A percentile compares a stretch with the other conserved stretches of the same genome.
phyloP scores from a whole-genome alignment of 805 yeast genomes.

The Spathaspora arborariae region DNA sequence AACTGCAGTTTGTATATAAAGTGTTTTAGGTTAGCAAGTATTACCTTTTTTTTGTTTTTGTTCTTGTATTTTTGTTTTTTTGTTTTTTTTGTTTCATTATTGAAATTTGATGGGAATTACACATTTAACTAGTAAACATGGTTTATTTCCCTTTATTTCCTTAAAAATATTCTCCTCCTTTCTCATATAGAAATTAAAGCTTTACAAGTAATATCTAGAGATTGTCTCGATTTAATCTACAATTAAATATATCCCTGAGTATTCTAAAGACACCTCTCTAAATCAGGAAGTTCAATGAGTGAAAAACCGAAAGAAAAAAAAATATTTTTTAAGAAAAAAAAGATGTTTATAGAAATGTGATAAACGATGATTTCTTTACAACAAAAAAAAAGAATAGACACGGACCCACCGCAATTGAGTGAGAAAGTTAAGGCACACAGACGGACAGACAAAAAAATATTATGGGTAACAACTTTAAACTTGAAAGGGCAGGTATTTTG shows the following conservation, averaged over 20 bases:
- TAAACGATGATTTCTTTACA: conserved; percentile 1
- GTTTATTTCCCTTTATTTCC: no score
- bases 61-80: not conserved
- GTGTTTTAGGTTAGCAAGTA: not conserved
- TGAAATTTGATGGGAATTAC: not conserved
- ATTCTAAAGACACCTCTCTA: not conserved
- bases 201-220: no score
- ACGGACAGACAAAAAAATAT: conserved; percentile 1
- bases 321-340: not conserved
- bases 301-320: not conserved
- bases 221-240: not conserved
- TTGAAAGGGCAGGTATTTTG: not conserved
- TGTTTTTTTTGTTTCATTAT: not conserved
- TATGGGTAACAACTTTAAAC: not conserved
- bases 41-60: not conserved
- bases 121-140: no score
- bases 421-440: conserved; percentile 2
- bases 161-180: no score
- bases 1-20: not conserved
- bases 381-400: conserved; percentile 1
- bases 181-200: no score
- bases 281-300: conserved; percentile 3
- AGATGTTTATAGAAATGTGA: not conserved
- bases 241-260: not conserved
- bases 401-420: not conserved